A percentile compares a stretch with the other conserved stretches of the same genome.
Evolutionary conservation across 2,329 filamentous ascomycete species (phyloP).

Genomic region (Coniella lustricola): DNA sequence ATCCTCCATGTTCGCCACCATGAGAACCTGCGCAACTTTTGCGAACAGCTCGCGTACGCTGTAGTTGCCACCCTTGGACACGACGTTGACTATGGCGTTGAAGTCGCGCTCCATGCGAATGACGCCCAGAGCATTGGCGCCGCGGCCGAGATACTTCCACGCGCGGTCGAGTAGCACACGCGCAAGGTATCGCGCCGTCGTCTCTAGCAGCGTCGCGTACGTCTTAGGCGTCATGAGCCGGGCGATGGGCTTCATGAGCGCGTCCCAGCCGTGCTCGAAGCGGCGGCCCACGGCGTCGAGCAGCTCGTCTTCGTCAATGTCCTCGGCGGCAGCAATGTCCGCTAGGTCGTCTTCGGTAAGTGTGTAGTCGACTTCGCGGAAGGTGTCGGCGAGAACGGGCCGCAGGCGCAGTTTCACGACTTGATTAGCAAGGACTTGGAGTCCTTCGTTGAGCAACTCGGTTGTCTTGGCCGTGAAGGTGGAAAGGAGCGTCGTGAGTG

Average conservation of each 20-base stretch:
- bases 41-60: slow-evolving; percentile 70
- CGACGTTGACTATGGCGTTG: slow-evolving; percentile 61
- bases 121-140: slow-evolving; percentile 71
- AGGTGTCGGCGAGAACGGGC: slow-evolving; percentile 78
- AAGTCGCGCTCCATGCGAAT: slow-evolving; percentile 81
- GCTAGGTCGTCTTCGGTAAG: slow-evolving; percentile 55
- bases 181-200: slow-evolving; percentile 68
- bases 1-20: slow-evolving; percentile 90
- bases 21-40: slow-evolving; percentile 69
- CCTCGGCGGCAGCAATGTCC: slow-evolving; percentile 47
- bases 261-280: slow-evolving; percentile 81
- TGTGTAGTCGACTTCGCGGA: slow-evolving; percentile 85
- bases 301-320: slow-evolving; percentile 44
- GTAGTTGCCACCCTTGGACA: slow-evolving; percentile 68
- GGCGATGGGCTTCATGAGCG: slow-evolving; percentile 75
- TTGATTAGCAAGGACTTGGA: slow-evolving; percentile 79
- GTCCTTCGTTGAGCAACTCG: slow-evolving; percentile 76
- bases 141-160: slow-evolving; percentile 67
- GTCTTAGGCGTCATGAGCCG: slow-evolving; percentile 75
- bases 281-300: slow-evolving; percentile 67
- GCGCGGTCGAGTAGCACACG: slow-evolving; percentile 81
- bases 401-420: slow-evolving; percentile 80
- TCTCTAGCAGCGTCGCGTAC: slow-evolving; percentile 67
- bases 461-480: slow-evolving; percentile 71
- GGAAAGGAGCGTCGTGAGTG: slow-evolving; percentile 61